Evolutionary conservation across 176 grass and related monocot genomes (phyloP).

Genomic region (Oryza longistaminata): DNA sequence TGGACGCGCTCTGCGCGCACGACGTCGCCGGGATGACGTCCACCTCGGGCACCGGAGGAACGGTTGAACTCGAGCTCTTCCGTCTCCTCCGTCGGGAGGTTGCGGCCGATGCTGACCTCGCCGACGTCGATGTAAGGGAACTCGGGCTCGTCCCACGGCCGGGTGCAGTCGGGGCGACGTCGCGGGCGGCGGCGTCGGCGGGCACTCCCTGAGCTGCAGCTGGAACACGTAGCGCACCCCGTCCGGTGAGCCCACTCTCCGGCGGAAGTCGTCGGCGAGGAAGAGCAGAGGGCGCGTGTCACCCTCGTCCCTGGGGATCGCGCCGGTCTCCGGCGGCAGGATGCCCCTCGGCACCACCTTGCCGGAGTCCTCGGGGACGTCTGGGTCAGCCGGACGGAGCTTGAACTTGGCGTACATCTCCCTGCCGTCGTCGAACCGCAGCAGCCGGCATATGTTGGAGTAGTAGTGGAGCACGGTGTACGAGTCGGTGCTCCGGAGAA

Average conservation of each 20-base stretch:
- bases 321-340: conserved; percentile 64
- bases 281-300: conserved; percentile 64
- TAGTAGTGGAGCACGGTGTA: conserved; percentile 69
- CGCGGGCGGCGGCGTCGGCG: conserved; percentile 23
- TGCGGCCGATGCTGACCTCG: conserved; percentile 52
- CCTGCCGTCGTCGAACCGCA: conserved; percentile 59
- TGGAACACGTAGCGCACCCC: conserved; percentile 63
- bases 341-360: conserved; percentile 49
- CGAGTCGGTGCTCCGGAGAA: conserved; percentile 62
- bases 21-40: conserved; percentile 65
- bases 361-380: conserved; percentile 55
- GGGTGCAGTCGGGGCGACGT: conserved; percentile 63
- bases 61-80: conserved; percentile 72
- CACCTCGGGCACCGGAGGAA: conserved; percentile 66
- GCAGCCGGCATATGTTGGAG: conserved; percentile 67
- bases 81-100: conserved; percentile 49
- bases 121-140: conserved; percentile 60
- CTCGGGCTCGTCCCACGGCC: conserved; percentile 62
- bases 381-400: conserved; percentile 48
- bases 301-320: conserved; percentile 60
- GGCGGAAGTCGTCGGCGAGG: conserved; percentile 62
- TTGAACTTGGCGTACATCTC: conserved; percentile 79
- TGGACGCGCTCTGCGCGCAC: conserved; percentile 65
- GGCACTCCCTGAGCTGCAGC: conserved; percentile 59
- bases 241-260: conserved; percentile 39